A percentile compares a stretch with the other conserved stretches of the same genome.
These are phyloP conservation scores for Sesbania bispinosa DNA, from an alignment of 306 rosid genomes.

Conservation along the genomic window DNA sequence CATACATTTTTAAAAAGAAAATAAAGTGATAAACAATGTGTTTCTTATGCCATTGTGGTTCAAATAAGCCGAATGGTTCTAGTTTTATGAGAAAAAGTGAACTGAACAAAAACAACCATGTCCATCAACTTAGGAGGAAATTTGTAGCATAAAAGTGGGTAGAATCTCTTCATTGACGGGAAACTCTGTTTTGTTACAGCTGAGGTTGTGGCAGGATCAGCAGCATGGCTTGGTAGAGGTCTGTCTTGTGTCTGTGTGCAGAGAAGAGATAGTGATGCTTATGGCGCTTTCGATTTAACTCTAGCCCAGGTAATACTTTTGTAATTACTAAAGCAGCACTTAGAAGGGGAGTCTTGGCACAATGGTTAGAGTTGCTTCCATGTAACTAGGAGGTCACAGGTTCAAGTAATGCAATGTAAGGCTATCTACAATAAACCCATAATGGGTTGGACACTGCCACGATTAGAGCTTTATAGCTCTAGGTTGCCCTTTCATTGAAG, in stretches of 20 bases:
- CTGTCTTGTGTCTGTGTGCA: constrained; percentile 88
- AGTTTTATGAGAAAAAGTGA: not conserved
- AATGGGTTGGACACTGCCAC: too few relatives aligned
- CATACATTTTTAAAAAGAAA: not conserved
- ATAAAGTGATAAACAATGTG: not conserved
- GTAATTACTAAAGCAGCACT: too few relatives aligned
- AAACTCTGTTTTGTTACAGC: constrained; percentile 55
- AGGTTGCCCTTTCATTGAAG: not conserved
- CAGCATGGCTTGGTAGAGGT: constrained; percentile 98
- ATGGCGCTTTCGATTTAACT: constrained; percentile 70
- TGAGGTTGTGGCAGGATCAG: constrained; percentile 95
- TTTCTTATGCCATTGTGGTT: not conserved
- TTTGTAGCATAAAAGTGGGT: not conserved
- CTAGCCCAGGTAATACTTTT: constrained; percentile 65
- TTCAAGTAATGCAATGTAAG: too few relatives aligned
- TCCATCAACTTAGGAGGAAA: not conserved
- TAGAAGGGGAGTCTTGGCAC: too few relatives aligned
- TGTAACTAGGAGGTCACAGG: too few relatives aligned
- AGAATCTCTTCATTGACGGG: constrained; percentile 15
- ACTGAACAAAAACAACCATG: not conserved
- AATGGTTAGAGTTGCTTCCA: too few relatives aligned
- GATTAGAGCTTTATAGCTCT: too few relatives aligned
- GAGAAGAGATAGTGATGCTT: constrained; percentile 85
- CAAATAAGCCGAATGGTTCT: constrained; percentile 9
- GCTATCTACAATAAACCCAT: too few relatives aligned